Base-by-base conservation (phyloP, 306 rosid genomes). In the Hylodesmum podocarpum region DNA sequence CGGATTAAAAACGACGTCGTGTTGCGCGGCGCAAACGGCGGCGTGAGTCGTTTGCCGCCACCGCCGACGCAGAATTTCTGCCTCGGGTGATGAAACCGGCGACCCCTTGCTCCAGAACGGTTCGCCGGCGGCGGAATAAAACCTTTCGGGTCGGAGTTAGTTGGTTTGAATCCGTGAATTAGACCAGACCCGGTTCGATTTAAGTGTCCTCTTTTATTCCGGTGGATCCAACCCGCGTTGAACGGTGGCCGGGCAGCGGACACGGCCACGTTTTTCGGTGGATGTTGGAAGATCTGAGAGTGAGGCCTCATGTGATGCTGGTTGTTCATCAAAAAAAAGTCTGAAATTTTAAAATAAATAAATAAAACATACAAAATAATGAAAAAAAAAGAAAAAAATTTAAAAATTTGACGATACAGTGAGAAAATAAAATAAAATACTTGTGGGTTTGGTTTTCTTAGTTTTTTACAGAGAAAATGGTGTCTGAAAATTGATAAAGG, bases 11-110 rank as follows among this genome's bases (percentile, higher is more conserved):
- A 93, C 22, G 98, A 89, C 0, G 97, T 86, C 0, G 96, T 93
- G 71, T 93, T 93, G 54, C 90, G 87, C 14, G 96, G 96, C 3
- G 98, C 98, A 1, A 84, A 91, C 18, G 98, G 98, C 0, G 90
- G 91, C 22, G 82, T 29, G 75, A 18, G 46, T 0, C 75, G 49
- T 6, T 1, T 12, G 31, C 34, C 10, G 7, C 22, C 57, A 3
- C 53, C 44, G 22, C 39, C 37, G 0, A 33, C 78, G 67, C 83
- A 77, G 11, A 75, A 82, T 46, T 76, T 93, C 82, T 86, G 87
- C 72, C 85, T 93, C 3, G 79, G 75, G 57, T 84, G 63, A 57
- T 87, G 81, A 54, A 91, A 88, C 49, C 91, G 81, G 1, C 95
- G 85, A 6, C 84, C 83, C 62, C 91, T 91, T 24, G 80, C 31